Evolutionary conservation across 352 stramenopile species (phyloP).

Genomic region (Globisporangium recalcitrans): DNA sequence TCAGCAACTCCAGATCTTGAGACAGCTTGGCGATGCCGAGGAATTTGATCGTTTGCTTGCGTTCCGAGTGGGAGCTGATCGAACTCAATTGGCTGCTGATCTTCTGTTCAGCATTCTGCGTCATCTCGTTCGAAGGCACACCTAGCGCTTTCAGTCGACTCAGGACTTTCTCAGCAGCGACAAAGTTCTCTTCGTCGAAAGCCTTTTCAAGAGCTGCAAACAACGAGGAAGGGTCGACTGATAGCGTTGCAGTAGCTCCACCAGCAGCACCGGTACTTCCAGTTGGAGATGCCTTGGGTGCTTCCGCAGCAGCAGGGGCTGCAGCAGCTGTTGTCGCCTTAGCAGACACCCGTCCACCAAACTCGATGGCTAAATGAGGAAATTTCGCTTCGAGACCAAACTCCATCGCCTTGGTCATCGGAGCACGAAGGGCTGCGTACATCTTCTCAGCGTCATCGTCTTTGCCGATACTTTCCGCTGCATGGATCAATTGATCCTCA

Average conservation of each 20-base stretch:
- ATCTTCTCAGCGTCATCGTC: constrained; percentile 15
- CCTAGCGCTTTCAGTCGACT: constrained; percentile 34
- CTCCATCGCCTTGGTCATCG: constrained; percentile 46
- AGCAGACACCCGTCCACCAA: neutral
- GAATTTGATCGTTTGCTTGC: constrained; percentile 77
- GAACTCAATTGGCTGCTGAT: constrained; percentile 26
- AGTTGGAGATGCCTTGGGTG: neutral
- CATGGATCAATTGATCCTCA: constrained; percentile 42
- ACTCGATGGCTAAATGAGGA: constrained; percentile 25
- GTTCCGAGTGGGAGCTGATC: constrained; percentile 45
- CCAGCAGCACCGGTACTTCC: neutral
- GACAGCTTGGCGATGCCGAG: constrained; percentile 63
- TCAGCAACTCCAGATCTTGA: constrained; percentile 60
- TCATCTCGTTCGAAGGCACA: constrained; percentile 29
- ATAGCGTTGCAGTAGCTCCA: neutral
- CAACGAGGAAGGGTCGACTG: constrained; percentile 34
- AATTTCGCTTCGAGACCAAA: constrained; percentile 57
- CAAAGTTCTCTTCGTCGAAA: constrained; percentile 59
- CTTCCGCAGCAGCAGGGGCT: neutral
- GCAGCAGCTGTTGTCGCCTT: neutral
- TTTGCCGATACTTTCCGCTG: constrained; percentile 11
- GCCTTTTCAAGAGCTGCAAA: constrained; percentile 53
- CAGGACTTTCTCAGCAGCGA: constrained; percentile 58
- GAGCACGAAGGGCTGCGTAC: constrained; percentile 26
- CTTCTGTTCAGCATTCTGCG: constrained; percentile 25